Percentiles rank a stretch among this genome's conserved stretches.
Evolutionary conservation across 257 asterid species (phyloP).

Genomic region (Gardenia jasminoides): DNA sequence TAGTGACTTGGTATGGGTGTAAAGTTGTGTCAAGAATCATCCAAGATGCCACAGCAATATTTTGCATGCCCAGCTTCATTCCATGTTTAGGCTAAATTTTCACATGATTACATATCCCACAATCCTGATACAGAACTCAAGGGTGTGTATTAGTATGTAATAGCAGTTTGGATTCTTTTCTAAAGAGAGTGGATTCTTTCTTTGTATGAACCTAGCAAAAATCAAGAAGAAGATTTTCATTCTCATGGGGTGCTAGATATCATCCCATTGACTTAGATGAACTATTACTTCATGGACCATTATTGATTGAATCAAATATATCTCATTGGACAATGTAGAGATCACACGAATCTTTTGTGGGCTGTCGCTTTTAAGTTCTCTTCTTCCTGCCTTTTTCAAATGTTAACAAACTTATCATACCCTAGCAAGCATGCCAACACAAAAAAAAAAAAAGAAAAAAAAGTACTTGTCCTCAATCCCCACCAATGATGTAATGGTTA

Average conservation of each 20-base stretch:
- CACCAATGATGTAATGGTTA: too few relatives aligned
- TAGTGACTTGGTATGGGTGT: too few relatives aligned
- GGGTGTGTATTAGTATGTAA: background rate
- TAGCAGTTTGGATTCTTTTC: background rate
- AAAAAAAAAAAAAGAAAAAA: background rate
- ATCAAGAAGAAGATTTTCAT: slow-evolving; percentile 6
- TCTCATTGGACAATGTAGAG: background rate
- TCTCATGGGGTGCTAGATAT: slow-evolving; percentile 13
- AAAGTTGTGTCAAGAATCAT: background rate
- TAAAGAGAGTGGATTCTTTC: background rate
- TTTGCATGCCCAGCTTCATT: too few relatives aligned
- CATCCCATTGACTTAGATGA: slow-evolving; percentile 4
- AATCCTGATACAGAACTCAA: background rate
- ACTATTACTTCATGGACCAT: background rate
- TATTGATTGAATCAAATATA: slow-evolving; percentile 8
- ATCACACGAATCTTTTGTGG: slow-evolving; percentile 6
- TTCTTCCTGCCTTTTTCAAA: background rate
- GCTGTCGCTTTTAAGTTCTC: slow-evolving; percentile 6
- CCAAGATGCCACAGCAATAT: background rate
- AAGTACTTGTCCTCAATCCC: background rate
- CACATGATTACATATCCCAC: background rate
- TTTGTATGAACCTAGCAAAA: background rate
- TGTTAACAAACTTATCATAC: background rate
- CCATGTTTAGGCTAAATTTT: background rate
- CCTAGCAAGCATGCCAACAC: background rate